These are phyloP conservation scores for Aspergillus brunneoviolaceus DNA, from an alignment of 2,329 filamentous ascomycete genomes.

Conservation along the genomic window DNA sequence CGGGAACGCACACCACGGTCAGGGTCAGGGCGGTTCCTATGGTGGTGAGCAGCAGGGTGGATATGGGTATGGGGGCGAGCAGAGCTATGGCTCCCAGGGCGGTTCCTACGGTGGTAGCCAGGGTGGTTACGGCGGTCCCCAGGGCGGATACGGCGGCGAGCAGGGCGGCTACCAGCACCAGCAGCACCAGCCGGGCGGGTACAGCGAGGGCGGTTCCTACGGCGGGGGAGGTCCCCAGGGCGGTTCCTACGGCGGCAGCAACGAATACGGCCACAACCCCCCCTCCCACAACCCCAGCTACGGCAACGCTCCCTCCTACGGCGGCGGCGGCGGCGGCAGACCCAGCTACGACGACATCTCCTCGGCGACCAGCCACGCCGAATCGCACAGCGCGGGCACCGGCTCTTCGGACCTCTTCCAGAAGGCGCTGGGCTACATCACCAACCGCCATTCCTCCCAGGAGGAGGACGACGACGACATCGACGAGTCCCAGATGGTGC, in stretches of 20 bases:
- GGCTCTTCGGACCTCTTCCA: constrained; percentile 55
- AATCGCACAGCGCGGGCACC: constrained; percentile 51
- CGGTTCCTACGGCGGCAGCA: background rate
- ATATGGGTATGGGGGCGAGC: background rate
- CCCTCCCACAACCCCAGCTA: background rate
- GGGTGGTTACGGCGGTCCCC: background rate
- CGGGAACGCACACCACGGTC: background rate
- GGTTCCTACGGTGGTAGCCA: background rate
- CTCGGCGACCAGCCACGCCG: constrained; percentile 56
- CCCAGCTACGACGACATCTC: constrained; percentile 51
- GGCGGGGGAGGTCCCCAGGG: background rate
- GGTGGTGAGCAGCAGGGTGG: background rate
- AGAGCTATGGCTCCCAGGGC: background rate
- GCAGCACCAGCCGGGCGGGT: background rate
- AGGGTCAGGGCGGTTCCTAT: background rate
- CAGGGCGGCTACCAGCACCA: background rate
- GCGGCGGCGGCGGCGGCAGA: background rate
- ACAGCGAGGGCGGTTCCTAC: background rate
- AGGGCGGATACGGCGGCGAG: background rate
- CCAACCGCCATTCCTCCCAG: constrained; percentile 51
- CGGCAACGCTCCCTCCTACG: background rate
- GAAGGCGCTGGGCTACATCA: constrained; percentile 55
- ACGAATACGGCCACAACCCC: background rate
- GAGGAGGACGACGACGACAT: constrained; percentile 50
- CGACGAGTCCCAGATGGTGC: constrained; percentile 66